These are phyloP conservation scores for Salisapilia sapeloensis DNA, from an alignment of 352 stramenopile genomes.

Conservation along the genomic window DNA sequence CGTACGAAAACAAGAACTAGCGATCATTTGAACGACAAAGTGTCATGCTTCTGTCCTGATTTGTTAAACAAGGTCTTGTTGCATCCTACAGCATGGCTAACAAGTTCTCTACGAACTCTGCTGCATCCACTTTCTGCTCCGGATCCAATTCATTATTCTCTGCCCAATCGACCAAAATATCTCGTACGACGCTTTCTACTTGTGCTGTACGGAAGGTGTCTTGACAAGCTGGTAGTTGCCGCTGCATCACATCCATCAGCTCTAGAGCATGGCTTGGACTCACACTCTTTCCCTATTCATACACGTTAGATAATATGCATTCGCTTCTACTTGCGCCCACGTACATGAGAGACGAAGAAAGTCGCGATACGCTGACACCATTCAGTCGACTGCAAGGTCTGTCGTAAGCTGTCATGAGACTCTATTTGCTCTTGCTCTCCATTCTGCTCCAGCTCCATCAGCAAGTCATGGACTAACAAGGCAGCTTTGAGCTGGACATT, in stretches of 20 bases:
- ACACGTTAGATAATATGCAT: slow-evolving; percentile 1
- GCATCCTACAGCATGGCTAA: slow-evolving; percentile 6
- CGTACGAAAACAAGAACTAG: no score
- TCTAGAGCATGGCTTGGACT: slow-evolving; percentile 32
- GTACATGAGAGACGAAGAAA: slow-evolving; percentile 32
- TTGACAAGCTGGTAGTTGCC: slow-evolving; percentile 39
- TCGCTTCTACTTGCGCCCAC: slow-evolving; percentile 3
- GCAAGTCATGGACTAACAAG: slow-evolving; percentile 51
- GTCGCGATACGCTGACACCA: slow-evolving; percentile 38
- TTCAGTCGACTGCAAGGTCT: slow-evolving; percentile 16
- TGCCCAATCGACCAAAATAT: slow-evolving; percentile 9
- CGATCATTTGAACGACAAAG: no score
- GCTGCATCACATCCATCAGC: slow-evolving; percentile 32
- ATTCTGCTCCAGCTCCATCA: slow-evolving; percentile 13
- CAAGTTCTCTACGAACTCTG: slow-evolving; percentile 20
- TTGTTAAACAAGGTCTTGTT: neutral
- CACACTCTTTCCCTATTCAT: slow-evolving; percentile 16
- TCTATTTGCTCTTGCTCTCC: neutral
- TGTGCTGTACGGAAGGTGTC: slow-evolving; percentile 14
- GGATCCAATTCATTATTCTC: slow-evolving; percentile 16
- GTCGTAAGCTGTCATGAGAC: slow-evolving; percentile 5
- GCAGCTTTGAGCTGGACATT: slow-evolving; percentile 56
- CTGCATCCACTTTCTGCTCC: slow-evolving; percentile 35
- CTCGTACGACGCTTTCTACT: slow-evolving; percentile 18
- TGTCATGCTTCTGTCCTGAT: neutral